Evolutionary conservation across 2,329 filamentous ascomycete genomes (phyloP).

Genomic region (Fusarium haematococcum): DNA sequence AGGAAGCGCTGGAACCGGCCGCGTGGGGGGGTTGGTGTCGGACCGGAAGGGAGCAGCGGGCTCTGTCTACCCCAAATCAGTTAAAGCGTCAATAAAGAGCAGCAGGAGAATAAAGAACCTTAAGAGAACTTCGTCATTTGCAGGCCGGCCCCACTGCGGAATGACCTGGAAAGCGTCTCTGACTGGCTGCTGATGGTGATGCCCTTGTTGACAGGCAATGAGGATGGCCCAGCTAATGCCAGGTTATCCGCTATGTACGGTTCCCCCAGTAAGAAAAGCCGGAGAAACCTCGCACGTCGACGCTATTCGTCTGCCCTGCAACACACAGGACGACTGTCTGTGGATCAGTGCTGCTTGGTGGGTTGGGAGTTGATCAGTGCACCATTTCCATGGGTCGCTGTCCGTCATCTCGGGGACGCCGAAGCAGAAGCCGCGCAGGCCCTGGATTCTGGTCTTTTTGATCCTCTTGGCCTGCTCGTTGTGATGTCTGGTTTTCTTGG

Average conservation of each 20-base stretch:
- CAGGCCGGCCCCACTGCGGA: conserved; percentile 25
- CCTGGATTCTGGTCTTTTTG: not conserved
- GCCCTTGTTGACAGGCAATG: conserved; percentile 15
- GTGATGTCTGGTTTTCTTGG: conserved; percentile 28
- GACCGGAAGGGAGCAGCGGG: not conserved
- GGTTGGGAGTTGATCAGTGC: not conserved
- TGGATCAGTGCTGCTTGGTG: not conserved
- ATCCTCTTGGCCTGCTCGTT: conserved; percentile 14
- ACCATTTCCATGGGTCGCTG: conserved; percentile 9
- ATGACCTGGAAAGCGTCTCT: conserved; percentile 28
- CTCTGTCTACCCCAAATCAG: conserved; percentile 14
- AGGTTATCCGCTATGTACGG: conserved; percentile 1
- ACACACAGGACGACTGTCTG: not conserved
- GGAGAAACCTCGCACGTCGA: conserved; percentile 25
- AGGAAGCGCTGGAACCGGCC: conserved; percentile 22
- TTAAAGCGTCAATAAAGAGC: conserved; percentile 17
- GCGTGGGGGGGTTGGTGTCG: conserved; percentile 17
- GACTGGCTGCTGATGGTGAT: conserved; percentile 33
- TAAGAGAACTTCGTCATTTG: conserved; percentile 35
- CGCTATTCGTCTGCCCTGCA: conserved; percentile 35
- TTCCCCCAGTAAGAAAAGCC: conserved; percentile 27
- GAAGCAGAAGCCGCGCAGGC: conserved; percentile 9
- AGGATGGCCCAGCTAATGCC: not conserved
- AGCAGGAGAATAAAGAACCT: conserved; percentile 30
- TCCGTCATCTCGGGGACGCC: conserved; percentile 31